Percentiles rank a stretch among this genome's conserved stretches.
Conservation (phyloP, 371 early-diverging fungal species). For the Choanephora cucurbitarum region DNA sequence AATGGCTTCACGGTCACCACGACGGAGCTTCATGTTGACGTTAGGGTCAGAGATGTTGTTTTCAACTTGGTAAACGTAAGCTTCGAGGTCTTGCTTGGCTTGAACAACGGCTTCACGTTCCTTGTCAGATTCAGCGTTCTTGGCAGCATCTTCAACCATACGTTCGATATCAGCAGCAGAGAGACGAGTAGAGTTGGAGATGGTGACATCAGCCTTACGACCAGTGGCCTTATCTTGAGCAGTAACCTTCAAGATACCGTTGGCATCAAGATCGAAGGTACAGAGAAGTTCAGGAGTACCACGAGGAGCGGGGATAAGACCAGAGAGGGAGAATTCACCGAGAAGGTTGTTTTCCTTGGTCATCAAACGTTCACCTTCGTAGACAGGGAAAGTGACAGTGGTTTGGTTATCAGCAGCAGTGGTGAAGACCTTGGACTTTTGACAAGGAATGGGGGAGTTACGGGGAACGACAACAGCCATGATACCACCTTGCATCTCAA, state of each 20-base stretch:
- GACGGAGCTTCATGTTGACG: slow-evolving; percentile 69
- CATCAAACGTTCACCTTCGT: slow-evolving; percentile 89
- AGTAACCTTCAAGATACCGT: slow-evolving; percentile 92
- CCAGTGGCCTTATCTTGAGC: slow-evolving; percentile 92
- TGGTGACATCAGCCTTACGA: slow-evolving; percentile 84
- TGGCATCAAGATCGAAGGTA: slow-evolving; percentile 91
- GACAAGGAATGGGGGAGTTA: slow-evolving; percentile 87
- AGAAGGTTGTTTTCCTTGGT: slow-evolving; percentile 92
- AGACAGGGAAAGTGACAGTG: slow-evolving; percentile 88
- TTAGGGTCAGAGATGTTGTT: slow-evolving; percentile 80
- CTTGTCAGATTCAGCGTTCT: slow-evolving; percentile 82
- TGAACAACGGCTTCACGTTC: slow-evolving; percentile 74
- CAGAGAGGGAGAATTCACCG: slow-evolving; percentile 86
- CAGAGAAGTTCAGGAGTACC: slow-evolving; percentile 90
- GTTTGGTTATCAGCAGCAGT: slow-evolving; percentile 94
- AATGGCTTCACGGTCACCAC: slow-evolving; percentile 80
- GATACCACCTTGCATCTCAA: slow-evolving; percentile 87
- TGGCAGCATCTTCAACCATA: slow-evolving; percentile 86
- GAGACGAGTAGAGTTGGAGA: slow-evolving; percentile 89
- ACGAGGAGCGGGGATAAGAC: slow-evolving; percentile 86
- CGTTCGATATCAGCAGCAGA: slow-evolving; percentile 87
- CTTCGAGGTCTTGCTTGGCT: slow-evolving; percentile 85
- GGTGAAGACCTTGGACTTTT: slow-evolving; percentile 87
- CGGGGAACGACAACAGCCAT: slow-evolving; percentile 71
- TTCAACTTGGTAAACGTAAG: slow-evolving; percentile 84